phyloP scores from a whole-genome alignment of 2,329 filamentous ascomycete genomes.

The Hypomyces rosellus region DNA sequence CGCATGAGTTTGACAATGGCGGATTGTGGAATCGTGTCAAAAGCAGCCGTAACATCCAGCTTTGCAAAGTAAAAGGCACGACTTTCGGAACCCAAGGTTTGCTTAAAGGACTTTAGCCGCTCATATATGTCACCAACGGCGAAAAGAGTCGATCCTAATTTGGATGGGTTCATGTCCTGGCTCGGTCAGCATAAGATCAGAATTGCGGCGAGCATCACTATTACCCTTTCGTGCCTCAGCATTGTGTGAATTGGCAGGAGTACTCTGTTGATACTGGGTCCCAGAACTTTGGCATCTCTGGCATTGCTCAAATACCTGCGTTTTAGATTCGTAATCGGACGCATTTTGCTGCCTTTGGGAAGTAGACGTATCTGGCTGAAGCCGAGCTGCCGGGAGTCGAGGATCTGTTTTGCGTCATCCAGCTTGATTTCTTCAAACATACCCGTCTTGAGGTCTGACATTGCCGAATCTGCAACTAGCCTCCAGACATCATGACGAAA shows the following conservation, averaged over 20 bases:
- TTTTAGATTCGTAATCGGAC: slow-evolving; percentile 83
- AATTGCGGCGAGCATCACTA: slow-evolving; percentile 1
- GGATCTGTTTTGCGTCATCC: slow-evolving; percentile 47
- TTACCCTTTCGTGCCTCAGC: slow-evolving; percentile 71
- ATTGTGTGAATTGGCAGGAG: slow-evolving; percentile 69
- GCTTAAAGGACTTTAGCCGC: slow-evolving; percentile 64
- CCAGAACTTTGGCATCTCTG: slow-evolving; percentile 53
- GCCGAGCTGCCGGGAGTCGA: slow-evolving; percentile 61
- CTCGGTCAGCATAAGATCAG: not conserved
- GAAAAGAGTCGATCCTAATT: slow-evolving; percentile 73
- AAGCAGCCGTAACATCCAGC: slow-evolving; percentile 84
- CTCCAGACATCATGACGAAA: slow-evolving; percentile 94
- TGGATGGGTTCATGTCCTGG: slow-evolving; percentile 41
- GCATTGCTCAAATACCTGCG: slow-evolving; percentile 47
- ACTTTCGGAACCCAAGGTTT: slow-evolving; percentile 33
- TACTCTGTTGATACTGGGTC: slow-evolving; percentile 39
- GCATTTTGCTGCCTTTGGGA: slow-evolving; percentile 69
- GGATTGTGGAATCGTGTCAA: slow-evolving; percentile 88
- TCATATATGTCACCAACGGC: slow-evolving; percentile 75
- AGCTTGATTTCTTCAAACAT: slow-evolving; percentile 75
- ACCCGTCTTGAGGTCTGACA: slow-evolving; percentile 57
- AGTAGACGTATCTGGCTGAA: slow-evolving; percentile 74
- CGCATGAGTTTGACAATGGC: slow-evolving; percentile 62
- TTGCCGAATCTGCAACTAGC: slow-evolving; percentile 64
- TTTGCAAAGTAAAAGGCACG: slow-evolving; percentile 76